phyloP scores from a whole-genome alignment of 129 eudicot genomes.

The Sambucus nigra region DNA sequence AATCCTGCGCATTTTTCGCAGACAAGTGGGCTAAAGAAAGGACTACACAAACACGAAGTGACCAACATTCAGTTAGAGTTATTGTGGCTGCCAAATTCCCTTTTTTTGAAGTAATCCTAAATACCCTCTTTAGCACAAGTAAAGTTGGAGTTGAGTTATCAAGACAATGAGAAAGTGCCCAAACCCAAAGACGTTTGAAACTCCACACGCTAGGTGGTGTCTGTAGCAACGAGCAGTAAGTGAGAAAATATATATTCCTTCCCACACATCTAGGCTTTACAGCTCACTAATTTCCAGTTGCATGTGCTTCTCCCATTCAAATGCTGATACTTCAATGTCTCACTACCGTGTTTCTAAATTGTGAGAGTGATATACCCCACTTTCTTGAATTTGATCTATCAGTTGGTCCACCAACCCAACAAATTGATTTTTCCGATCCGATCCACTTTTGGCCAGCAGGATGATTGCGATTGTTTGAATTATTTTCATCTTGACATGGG shows the following conservation, averaged over 20 bases:
- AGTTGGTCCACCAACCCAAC: background rate
- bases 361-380: background rate
- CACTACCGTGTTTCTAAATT: background rate
- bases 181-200: background rate
- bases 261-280: background rate
- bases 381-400: background rate
- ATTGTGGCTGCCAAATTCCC: background rate
- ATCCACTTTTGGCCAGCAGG: no score
- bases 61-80: background rate
- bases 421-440: background rate
- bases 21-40: background rate
- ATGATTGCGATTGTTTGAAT: no score
- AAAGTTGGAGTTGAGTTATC: background rate
- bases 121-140: background rate
- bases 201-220: background rate
- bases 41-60: background rate
- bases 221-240: background rate
- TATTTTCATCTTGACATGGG: background rate
- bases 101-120: background rate
- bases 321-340: background rate
- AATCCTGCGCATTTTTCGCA: background rate
- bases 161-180: background rate
- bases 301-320: background rate
- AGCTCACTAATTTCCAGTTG: background rate
- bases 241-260: conserved; percentile 1